Evolutionary conservation across 192 early-diverging fungal genomes (phyloP).

Genomic region (Rhizophagus prolifer): DNA sequence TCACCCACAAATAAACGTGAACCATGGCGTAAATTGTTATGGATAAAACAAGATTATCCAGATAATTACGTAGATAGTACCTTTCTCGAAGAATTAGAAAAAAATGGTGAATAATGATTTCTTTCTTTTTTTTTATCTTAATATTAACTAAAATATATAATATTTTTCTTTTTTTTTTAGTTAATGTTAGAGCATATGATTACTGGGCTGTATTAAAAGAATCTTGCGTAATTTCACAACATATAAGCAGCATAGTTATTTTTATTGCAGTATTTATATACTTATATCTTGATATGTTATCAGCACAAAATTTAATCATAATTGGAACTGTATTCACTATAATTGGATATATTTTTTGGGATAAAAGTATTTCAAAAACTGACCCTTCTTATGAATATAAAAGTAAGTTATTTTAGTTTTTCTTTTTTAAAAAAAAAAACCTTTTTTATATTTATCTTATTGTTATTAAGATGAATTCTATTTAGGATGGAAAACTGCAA

Average conservation of each 20-base stretch:
- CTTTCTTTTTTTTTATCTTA: neutral
- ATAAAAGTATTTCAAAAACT: slow-evolving; percentile 48
- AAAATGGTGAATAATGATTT: slow-evolving; percentile 63
- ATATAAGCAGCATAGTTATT: slow-evolving; percentile 79
- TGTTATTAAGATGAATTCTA: no score
- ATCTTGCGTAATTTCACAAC: slow-evolving; percentile 78
- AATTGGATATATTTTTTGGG: slow-evolving; percentile 73
- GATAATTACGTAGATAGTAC: slow-evolving; percentile 91
- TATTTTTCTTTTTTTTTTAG: slow-evolving; percentile 24
- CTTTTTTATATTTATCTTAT: no score
- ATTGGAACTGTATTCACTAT: slow-evolving; percentile 57
- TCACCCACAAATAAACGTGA: slow-evolving; percentile 11
- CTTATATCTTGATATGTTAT: slow-evolving; percentile 57
- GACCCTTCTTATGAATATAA: slow-evolving; percentile 48
- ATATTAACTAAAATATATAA: no score
- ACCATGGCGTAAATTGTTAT: slow-evolving; percentile 81
- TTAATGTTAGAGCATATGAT: slow-evolving; percentile 79
- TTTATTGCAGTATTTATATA: slow-evolving; percentile 90
- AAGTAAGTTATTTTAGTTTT: slow-evolving; percentile 27
- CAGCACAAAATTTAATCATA: slow-evolving; percentile 58
- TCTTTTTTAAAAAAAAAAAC: neutral
- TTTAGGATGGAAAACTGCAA: slow-evolving; percentile 52
- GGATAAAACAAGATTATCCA: slow-evolving; percentile 84
- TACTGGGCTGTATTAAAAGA: slow-evolving; percentile 80
- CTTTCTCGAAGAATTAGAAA: slow-evolving; percentile 84